Base-by-base conservation (phyloP, 768 basidiomycete genomes). In the Coprinopsis sp. region DNA sequence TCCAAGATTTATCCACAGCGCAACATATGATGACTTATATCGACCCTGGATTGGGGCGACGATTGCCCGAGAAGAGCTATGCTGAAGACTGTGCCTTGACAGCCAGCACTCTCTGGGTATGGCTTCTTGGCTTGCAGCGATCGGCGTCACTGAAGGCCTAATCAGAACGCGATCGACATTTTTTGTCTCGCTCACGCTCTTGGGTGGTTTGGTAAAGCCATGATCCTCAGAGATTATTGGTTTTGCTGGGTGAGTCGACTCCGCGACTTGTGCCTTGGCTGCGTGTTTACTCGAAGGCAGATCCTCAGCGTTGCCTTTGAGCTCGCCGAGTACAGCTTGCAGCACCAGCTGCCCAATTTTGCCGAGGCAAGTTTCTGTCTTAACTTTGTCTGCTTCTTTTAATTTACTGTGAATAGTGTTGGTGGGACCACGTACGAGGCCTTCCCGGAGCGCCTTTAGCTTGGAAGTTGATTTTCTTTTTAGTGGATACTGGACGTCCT, bases 171-270 rank as follows among this genome's bases (percentile, higher is more conserved):
- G 3, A 62, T 93, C 24, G 90, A 93, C 59, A 83, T 91, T 45
- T 93, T 93, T 61, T 91, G 89, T 57, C 54, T 92, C 14, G 90
- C 90, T 23, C 90, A 93, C 61, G 68, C 88, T 30, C 61, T 92
- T 38, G 90, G 90, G 4, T 93, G 90, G 90, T 92, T 90, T 61
- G 89, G 90, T 33, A 93, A 93, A 64, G 90, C 91, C 3, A 77
- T 92, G 74, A 84, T 93, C 54, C 64, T 93, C 58, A 79, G 91
- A 19, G 91, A 93, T 58, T 92, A 93, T 58, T 92, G 90, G 90
- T 92, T 91, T 59, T 92, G 91, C 58, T 92, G 91, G 89, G 89
- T 90, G 57, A 49, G 70, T 64, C 29, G 21, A 33, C 37, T 41
- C 48, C 31, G 33, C 43, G 38, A 51, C 37, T 30, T 42, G 46